Conservation (phyloP, 1,139 yeast species). For the Taiozyma sp. region DNA sequence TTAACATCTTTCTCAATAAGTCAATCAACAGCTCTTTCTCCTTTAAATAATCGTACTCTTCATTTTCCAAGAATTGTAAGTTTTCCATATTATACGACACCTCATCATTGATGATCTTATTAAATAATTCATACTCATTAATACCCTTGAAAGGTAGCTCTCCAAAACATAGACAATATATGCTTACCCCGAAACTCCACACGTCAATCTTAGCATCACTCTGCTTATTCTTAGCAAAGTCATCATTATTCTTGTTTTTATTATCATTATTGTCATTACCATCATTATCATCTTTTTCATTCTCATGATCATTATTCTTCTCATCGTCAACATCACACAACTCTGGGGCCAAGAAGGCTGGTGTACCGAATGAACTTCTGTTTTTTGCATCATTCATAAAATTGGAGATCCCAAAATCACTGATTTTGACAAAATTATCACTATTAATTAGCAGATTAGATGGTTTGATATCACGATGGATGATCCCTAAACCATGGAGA, state of each 20-base stretch:
- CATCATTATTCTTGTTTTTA: background rate
- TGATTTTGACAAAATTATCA: constrained; percentile 77
- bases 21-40: constrained; percentile 22
- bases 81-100: constrained; percentile 35
- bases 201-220: constrained; percentile 17
- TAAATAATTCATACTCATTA: constrained; percentile 80
- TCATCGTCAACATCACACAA: constrained; percentile 26
- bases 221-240: background rate
- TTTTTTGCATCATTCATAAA: constrained; percentile 13
- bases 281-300: constrained; percentile 7
- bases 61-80: constrained; percentile 36
- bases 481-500: constrained; percentile 85
- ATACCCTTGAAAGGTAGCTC: constrained; percentile 86
- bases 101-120: constrained; percentile 67
- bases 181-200: constrained; percentile 95
- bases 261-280: constrained; percentile 53
- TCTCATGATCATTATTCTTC: constrained; percentile 14
- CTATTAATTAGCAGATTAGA: constrained; percentile 78
- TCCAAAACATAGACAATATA: constrained; percentile 85
- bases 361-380: constrained; percentile 61
- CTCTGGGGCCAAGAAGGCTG: constrained; percentile 83
- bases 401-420: constrained; percentile 88
- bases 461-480: constrained; percentile 97
- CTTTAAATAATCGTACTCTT: background rate
- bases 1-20: constrained; percentile 30